phyloP scores from a whole-genome alignment of 1,284 basidiomycete species.

The Neotropicomus parvogracilis region DNA sequence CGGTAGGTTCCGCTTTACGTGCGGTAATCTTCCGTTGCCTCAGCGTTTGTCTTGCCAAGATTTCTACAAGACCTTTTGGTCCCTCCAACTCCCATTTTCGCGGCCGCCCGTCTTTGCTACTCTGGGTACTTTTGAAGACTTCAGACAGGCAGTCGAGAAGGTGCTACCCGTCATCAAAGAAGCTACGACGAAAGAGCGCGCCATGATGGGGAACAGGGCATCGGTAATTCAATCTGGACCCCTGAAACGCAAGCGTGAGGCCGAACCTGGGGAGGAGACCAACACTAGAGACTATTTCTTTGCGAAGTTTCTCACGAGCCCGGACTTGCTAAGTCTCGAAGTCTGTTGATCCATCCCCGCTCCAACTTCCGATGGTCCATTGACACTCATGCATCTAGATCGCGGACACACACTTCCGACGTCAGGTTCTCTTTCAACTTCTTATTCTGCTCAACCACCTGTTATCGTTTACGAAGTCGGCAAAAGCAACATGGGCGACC shows the following conservation, averaged over 20 bases:
- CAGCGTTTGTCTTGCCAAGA: conserved; percentile 40
- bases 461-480: conserved; percentile 67
- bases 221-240: conserved; percentile 37
- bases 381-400: conserved; percentile 46
- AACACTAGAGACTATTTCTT: conserved; percentile 76
- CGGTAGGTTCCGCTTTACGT: conserved; percentile 41
- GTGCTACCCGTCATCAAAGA: conserved; percentile 77
- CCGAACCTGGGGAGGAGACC: conserved; percentile 45
- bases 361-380: conserved; percentile 5
- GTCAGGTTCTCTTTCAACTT: conserved; percentile 87
- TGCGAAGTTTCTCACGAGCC: conserved; percentile 86
- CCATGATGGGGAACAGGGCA: conserved; percentile 70
- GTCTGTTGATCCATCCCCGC: conserved; percentile 38
- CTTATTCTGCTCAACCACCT: conserved; percentile 81
- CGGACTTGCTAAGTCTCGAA: conserved; percentile 83
- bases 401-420: conserved; percentile 83
- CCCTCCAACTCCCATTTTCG: conserved; percentile 74
- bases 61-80: conserved; percentile 84
- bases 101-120: conserved; percentile 61
- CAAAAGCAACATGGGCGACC: conserved; percentile 60
- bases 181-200: conserved; percentile 78
- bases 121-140: conserved; percentile 51
- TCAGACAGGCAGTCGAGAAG: conserved; percentile 65
- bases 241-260: conserved; percentile 65
- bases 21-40: conserved; percentile 1